Percentiles rank a stretch among this genome's conserved stretches.
phyloP scores from a whole-genome alignment of 2,329 filamentous ascomycete species.

The Fusarium tuaranense region DNA sequence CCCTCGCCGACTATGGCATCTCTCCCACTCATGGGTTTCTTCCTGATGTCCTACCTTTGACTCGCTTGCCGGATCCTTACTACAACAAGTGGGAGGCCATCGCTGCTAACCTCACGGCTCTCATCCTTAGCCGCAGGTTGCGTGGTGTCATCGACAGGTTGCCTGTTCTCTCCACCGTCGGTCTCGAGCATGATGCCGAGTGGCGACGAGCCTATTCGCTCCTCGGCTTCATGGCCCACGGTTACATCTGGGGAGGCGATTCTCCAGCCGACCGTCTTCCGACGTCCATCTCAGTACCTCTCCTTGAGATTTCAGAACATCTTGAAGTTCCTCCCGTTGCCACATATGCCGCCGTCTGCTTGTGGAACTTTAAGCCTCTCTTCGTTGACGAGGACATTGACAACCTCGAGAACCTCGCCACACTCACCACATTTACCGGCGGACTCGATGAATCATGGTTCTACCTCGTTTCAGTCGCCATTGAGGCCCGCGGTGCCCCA shows the following conservation, averaged over 20 bases:
- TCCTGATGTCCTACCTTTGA: constrained; percentile 82
- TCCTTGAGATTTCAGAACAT: constrained; percentile 79
- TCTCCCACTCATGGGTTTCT: constrained; percentile 87
- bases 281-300: constrained; percentile 83
- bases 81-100: constrained; percentile 96
- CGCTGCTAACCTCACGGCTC: constrained; percentile 84
- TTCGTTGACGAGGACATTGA: constrained; percentile 87
- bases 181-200: constrained; percentile 85
- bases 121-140: constrained; percentile 87
- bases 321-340: constrained; percentile 93
- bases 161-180: constrained; percentile 84
- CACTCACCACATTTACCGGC: constrained; percentile 91
- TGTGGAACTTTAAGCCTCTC: constrained; percentile 98
- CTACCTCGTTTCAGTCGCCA: constrained; percentile 94
- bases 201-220: constrained; percentile 95
- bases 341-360: constrained; percentile 89
- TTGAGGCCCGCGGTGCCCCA: constrained; percentile 90
- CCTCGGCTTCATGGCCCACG: constrained; percentile 91
- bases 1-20: constrained; percentile 82
- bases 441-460: constrained; percentile 99
- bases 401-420: constrained; percentile 87
- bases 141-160: constrained; percentile 83
- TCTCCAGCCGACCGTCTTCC: constrained; percentile 83
- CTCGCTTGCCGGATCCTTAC: constrained; percentile 86
- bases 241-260: constrained; percentile 96